phyloP scores from a whole-genome alignment of 306 rosid species.

The Parietaria judaica region DNA sequence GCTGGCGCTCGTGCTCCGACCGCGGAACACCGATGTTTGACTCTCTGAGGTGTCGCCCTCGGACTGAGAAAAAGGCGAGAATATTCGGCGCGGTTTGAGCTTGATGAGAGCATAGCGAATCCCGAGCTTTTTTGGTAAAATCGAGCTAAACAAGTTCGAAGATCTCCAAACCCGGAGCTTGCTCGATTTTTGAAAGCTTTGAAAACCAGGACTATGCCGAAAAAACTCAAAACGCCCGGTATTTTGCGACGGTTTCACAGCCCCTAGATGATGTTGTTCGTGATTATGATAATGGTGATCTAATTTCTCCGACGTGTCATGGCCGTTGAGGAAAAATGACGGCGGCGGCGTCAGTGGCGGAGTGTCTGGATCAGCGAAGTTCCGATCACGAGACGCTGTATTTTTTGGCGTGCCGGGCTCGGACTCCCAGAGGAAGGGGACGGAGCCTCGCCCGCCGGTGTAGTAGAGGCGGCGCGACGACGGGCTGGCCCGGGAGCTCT shows the following conservation, averaged over 20 bases:
- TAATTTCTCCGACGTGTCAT: background rate
- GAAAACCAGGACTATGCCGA: no score
- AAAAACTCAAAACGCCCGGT: no score
- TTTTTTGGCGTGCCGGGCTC: constrained; percentile 81
- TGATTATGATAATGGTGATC: background rate
- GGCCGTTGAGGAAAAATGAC: constrained; percentile 25
- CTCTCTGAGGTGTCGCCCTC: background rate
- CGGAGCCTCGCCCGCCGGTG: constrained; percentile 34
- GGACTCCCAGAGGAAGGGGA: constrained; percentile 86
- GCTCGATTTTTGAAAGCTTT: no score
- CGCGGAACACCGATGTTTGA: background rate
- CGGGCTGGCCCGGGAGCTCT: constrained; percentile 46
- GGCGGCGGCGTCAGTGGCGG: constrained; percentile 97
- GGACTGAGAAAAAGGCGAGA: background rate
- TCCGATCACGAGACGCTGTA: constrained; percentile 15
- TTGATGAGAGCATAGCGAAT: background rate
- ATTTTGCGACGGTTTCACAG: no score
- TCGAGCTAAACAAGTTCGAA: background rate
- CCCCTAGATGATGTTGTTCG: background rate
- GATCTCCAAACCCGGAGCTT: background rate
- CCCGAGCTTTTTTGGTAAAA: background rate
- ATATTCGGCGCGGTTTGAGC: background rate
- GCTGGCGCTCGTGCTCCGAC: background rate
- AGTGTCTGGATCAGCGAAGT: constrained; percentile 21
- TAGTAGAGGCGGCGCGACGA: constrained; percentile 52